These are phyloP conservation scores for Rosa rugosa DNA, from an alignment of 306 rosid species.

Conservation along the genomic window DNA sequence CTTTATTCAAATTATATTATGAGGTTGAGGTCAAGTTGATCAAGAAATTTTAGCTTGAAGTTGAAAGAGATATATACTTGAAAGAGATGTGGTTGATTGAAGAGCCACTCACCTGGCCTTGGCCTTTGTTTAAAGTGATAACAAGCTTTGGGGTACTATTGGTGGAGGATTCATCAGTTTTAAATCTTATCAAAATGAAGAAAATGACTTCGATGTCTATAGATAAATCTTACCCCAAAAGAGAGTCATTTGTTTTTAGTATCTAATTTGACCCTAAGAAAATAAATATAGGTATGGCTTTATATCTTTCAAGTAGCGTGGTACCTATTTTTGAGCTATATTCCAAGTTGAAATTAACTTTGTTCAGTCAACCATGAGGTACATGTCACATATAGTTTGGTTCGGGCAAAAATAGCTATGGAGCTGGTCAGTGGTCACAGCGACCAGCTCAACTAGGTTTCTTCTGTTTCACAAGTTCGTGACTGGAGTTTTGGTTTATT, in stretches of 20 bases:
- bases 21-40: conserved; percentile 18
- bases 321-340: background rate
- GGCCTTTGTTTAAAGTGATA: background rate
- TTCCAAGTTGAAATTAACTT: background rate
- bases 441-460: background rate
- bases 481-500: background rate
- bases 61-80: conserved; percentile 9
- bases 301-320: background rate
- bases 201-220: background rate
- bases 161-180: conserved; percentile 17
- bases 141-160: background rate
- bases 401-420: background rate
- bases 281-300: background rate
- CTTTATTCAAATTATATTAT: background rate
- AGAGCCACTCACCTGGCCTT: background rate
- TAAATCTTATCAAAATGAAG: conserved; percentile 13
- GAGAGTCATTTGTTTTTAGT: background rate
- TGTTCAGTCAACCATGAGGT: background rate
- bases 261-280: conserved; percentile 8
- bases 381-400: background rate
- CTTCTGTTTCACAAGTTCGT: background rate
- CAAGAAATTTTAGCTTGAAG: conserved; percentile 5
- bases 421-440: background rate
- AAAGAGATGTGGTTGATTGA: background rate
- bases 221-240: background rate